These are phyloP conservation scores for Licmophora abbreviata DNA, from an alignment of 108 stramenopile species.

Conservation along the genomic window DNA sequence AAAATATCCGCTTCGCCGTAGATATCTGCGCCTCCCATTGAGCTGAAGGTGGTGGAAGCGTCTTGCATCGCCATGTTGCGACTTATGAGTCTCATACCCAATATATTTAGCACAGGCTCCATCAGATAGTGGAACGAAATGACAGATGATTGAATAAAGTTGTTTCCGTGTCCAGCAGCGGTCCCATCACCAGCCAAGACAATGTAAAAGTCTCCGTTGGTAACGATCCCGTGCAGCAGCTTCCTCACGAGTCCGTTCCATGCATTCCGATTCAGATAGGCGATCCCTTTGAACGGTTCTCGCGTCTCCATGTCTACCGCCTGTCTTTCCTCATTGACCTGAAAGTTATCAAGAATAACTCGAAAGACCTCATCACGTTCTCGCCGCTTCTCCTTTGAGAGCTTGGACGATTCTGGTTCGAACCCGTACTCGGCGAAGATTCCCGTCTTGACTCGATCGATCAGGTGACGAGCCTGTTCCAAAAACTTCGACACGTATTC, in stretches of 20 bases:
- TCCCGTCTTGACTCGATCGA: constrained; percentile 35
- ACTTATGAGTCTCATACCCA: constrained; percentile 29
- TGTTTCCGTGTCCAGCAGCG: constrained; percentile 22
- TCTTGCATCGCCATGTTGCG: constrained; percentile 37
- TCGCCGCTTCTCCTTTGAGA: constrained; percentile 7
- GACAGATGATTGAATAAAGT: constrained; percentile 14
- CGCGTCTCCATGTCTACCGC: constrained; percentile 8
- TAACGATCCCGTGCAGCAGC: constrained; percentile 46
- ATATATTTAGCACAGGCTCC: constrained; percentile 40
- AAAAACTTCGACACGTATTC: constrained; percentile 30
- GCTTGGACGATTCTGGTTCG: constrained; percentile 4
- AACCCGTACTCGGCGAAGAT: constrained; percentile 41
- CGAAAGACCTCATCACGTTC: constrained; percentile 17
- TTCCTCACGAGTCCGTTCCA: constrained; percentile 28
- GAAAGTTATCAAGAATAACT: constrained; percentile 7
- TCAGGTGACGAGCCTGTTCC: constrained; percentile 26
- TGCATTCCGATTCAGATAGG: constrained; percentile 2
- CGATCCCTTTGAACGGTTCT: constrained; percentile 1
- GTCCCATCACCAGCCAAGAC: constrained; percentile 19
- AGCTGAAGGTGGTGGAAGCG: constrained; percentile 2
- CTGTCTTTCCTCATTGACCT: constrained; percentile 5
- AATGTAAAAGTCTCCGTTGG: constrained; percentile 32
- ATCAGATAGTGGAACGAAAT: constrained; percentile 39
- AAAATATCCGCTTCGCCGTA: constrained; percentile 13
- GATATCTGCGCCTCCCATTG: constrained; percentile 12